Evolutionary conservation across 768 basidiomycete species (phyloP), one percentile per base, ranked within the genome.

Genomic region (Suillus sp.): DNA sequence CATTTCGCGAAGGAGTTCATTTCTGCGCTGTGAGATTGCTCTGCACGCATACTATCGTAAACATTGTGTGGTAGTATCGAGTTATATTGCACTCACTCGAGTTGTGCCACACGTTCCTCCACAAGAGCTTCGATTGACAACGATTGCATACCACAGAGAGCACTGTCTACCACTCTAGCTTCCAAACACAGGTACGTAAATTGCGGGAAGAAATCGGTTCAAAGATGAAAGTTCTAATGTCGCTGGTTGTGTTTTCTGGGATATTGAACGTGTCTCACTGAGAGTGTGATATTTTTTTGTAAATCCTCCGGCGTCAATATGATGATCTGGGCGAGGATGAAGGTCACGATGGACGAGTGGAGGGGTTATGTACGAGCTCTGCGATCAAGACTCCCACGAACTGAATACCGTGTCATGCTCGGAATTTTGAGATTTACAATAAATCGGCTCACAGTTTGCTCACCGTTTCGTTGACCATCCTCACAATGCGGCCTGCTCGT

Each of bases 1-100:
- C 85, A 93, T 86, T 73, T 92, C 84, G 48, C 81, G 81, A 72
- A 93, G 81, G 56, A 92, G 81, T 60, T 79, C 86, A 86, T 90
- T 88, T 73, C 91, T 80, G 67, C 85, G 86, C 54, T 81, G 75
- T 50, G 85, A 75, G 65, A 93, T 87, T 66, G 79, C 80, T 72
- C 91, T 93, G 65, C 22, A 64, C 59, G 35, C 57, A 45, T 58
- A 61, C 57, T 18, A 25, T 37, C 25, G 30, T 42, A 27, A 22
- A 27, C 30, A 10, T 40, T 66, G 3, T 47, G 56, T 22, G 9
- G 30, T 27, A 22, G 14, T 11, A 50, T 10, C 14, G 43, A 55
- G 58, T 34, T 64, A 27, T 20, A 38, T 27, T 57, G 14, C 32
- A 54, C 75, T 67, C 59, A 78, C 77, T 72, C 65, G 65, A 78